phyloP scores from a whole-genome alignment of 1,284 basidiomycete genomes.

The Ganoderma multipileum region DNA sequence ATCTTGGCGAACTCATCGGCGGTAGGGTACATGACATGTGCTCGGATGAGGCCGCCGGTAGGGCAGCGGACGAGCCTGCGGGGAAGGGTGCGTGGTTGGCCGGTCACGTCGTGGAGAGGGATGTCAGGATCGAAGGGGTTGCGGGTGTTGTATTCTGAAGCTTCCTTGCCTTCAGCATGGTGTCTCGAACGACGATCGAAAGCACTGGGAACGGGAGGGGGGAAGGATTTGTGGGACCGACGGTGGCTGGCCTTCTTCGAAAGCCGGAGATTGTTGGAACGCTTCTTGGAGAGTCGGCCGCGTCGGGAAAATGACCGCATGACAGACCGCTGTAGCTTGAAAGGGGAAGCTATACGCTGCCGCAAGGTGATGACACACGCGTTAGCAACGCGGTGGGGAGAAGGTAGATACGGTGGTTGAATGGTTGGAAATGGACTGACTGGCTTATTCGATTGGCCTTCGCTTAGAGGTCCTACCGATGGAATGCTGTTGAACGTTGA shows the following conservation, averaged over 20 bases:
- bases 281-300: not conserved
- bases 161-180: not conserved
- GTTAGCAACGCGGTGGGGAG: not conserved
- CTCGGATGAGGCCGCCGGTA: not conserved
- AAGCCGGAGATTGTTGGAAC: not conserved
- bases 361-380: not conserved
- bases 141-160: not conserved
- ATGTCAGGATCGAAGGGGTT: not conserved
- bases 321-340: not conserved
- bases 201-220: not conserved
- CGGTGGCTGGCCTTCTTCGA: not conserved
- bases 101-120: not conserved
- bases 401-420: not conserved
- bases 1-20: constrained; percentile 8
- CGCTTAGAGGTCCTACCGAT: not conserved
- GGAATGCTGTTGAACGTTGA: not conserved
- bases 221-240: not conserved
- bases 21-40: constrained; percentile 8
- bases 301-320: not conserved
- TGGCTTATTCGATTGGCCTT: not conserved
- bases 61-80: not conserved
- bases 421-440: not conserved
- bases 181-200: not conserved
- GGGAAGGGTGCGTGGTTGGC: not conserved
- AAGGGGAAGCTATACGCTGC: not conserved